Conservation (phyloP, 176 grass and related monocot genomes). For the Musa itinerans region DNA sequence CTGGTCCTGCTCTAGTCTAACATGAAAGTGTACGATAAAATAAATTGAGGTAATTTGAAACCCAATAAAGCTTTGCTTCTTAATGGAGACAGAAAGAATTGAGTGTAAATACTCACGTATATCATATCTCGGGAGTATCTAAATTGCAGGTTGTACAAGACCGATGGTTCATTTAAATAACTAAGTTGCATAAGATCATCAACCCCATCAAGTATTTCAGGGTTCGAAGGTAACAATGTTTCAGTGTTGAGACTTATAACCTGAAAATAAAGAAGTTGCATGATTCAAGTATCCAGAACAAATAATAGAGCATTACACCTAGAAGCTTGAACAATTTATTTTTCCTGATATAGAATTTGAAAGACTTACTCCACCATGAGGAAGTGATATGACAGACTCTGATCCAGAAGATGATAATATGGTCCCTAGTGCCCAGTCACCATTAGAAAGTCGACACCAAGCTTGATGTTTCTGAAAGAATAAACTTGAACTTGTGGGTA, state of each 20-base stretch:
- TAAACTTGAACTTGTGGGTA: slow-evolving; percentile 4
- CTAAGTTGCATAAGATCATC: slow-evolving; percentile 98
- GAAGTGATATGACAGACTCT: slow-evolving; percentile 61
- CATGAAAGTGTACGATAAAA: slow-evolving; percentile 22
- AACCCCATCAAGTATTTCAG: slow-evolving; percentile 97
- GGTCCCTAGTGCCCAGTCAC: slow-evolving; percentile 75
- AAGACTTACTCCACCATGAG: slow-evolving; percentile 68
- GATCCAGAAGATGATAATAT: slow-evolving; percentile 61
- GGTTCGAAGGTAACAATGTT: slow-evolving; percentile 77
- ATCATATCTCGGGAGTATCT: slow-evolving; percentile 85
- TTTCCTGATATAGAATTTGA: not conserved
- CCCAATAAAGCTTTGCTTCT: slow-evolving; percentile 24
- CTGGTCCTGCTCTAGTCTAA: slow-evolving; percentile 97
- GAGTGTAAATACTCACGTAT: slow-evolving; percentile 63
- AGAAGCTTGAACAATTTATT: not conserved
- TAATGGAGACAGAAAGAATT: slow-evolving; percentile 12
- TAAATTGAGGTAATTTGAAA: not conserved
- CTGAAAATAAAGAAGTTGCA: slow-evolving; percentile 30
- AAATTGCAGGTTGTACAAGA: slow-evolving; percentile 91
- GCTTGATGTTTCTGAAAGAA: slow-evolving; percentile 71
- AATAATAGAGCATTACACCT: slow-evolving; percentile 31
- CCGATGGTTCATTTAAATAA: slow-evolving; percentile 95
- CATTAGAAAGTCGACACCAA: slow-evolving; percentile 69
- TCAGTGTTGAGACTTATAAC: slow-evolving; percentile 69
- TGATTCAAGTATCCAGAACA: not conserved